A percentile compares a stretch with the other conserved stretches of the same genome.
Evolutionary conservation across 2,329 filamentous ascomycete species (phyloP).

Genomic region (Verticillium longisporum): DNA sequence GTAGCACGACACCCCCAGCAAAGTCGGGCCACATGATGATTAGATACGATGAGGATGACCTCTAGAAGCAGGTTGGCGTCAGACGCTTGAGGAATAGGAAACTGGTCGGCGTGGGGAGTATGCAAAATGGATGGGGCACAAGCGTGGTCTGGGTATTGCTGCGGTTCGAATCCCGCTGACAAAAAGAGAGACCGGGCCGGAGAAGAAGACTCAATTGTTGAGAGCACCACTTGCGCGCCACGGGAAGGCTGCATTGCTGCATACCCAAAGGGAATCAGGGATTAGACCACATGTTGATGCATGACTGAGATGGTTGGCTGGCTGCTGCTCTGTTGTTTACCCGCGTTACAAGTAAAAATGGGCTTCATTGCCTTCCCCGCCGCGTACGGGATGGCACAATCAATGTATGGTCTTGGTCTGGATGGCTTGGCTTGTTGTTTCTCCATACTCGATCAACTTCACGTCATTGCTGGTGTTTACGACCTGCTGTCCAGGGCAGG

Average conservation of each 20-base stretch:
- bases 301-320: conserved; percentile 35
- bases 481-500: background rate
- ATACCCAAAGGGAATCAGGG: conserved; percentile 27
- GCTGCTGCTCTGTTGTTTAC: conserved; percentile 33
- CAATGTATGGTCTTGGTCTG: conserved; percentile 1
- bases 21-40: background rate
- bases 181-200: background rate
- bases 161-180: background rate
- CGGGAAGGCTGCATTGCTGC: conserved; percentile 24
- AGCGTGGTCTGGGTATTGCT: background rate
- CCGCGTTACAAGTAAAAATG: conserved; percentile 6
- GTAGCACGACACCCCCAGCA: background rate
- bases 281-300: conserved; percentile 44
- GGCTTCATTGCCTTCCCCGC: background rate
- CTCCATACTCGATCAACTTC: background rate
- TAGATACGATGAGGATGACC: conserved; percentile 2
- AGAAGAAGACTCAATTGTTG: conserved; percentile 1
- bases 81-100: conserved; percentile 15
- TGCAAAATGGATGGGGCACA: conserved; percentile 4
- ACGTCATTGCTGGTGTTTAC: background rate
- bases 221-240: conserved; percentile 4
- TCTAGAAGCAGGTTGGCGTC: conserved; percentile 5
- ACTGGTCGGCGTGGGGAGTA: conserved; percentile 12
- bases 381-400: background rate
- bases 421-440: conserved; percentile 5